These are phyloP conservation scores for Cladophialophora exuberans DNA, from an alignment of 2,329 filamentous ascomycete genomes.

Conservation along the genomic window DNA sequence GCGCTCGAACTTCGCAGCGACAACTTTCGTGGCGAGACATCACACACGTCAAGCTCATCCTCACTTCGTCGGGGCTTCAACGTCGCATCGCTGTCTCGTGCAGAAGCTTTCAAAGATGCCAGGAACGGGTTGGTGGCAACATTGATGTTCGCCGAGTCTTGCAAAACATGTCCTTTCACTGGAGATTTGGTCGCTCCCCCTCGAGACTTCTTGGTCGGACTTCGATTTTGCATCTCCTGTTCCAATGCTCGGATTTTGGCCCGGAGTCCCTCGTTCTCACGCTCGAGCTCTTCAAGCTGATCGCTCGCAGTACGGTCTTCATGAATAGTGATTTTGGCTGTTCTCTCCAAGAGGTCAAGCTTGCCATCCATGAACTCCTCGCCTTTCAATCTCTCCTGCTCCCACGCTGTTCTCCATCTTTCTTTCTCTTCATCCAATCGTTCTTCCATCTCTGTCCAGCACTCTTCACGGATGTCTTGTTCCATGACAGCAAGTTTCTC, in stretches of 20 bases:
- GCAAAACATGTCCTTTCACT: constrained; percentile 26
- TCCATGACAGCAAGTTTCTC: constrained; percentile 73
- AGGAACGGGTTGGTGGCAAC: constrained; percentile 31
- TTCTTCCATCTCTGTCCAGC: constrained; percentile 81
- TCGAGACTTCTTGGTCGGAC: constrained; percentile 60
- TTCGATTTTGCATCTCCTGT: constrained; percentile 66
- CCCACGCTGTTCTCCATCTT: constrained; percentile 79
- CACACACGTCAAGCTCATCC: constrained; percentile 20
- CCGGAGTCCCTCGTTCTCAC: constrained; percentile 71
- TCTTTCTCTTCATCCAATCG: constrained; percentile 73
- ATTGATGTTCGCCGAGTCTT: constrained; percentile 29
- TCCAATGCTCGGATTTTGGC: constrained; percentile 67
- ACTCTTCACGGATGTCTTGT: constrained; percentile 84
- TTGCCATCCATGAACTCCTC: constrained; percentile 90
- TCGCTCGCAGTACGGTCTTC: constrained; percentile 59
- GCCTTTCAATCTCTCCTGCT: constrained; percentile 65
- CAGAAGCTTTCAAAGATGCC: constrained; percentile 19
- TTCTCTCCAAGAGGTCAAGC: constrained; percentile 69
- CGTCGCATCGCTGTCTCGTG: constrained; percentile 25
- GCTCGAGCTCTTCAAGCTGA: constrained; percentile 63
- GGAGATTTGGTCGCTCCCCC: constrained; percentile 24
- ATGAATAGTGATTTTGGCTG: constrained; percentile 43
- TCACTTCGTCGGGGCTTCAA: constrained; percentile 21
- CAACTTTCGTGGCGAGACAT: constrained; percentile 32
- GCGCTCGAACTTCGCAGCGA: constrained; percentile 30